A percentile compares a stretch with the other conserved stretches of the same genome.
These are phyloP conservation scores for Saccharomycopsis olivae DNA, from an alignment of 805 yeast genomes.

Conservation along the genomic window DNA sequence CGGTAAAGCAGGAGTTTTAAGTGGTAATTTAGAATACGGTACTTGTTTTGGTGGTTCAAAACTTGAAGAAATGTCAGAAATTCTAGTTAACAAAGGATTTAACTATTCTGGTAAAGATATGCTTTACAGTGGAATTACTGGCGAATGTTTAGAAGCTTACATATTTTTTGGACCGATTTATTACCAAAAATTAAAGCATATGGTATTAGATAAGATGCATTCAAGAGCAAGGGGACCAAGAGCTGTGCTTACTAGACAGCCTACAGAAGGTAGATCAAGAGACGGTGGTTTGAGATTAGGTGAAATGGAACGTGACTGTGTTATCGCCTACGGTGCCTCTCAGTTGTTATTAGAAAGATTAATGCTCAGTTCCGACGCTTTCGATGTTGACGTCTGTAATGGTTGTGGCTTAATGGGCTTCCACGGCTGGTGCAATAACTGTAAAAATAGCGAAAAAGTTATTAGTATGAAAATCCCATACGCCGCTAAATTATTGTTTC, in stretches of 20 bases:
- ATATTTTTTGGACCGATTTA: slow-evolving; percentile 98
- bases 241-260: slow-evolving; percentile 95
- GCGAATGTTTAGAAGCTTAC: slow-evolving; percentile 94
- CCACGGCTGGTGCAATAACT: slow-evolving; percentile 95
- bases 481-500: slow-evolving; percentile 97
- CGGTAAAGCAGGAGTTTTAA: slow-evolving; percentile 95
- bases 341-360: slow-evolving; percentile 86
- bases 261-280: slow-evolving; percentile 97
- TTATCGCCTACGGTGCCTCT: slow-evolving; percentile 97
- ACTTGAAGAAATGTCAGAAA: slow-evolving; percentile 86
- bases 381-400: slow-evolving; percentile 92
- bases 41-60: slow-evolving; percentile 99
- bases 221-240: slow-evolving; percentile 99
- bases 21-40: slow-evolving; percentile 88
- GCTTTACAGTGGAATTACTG: slow-evolving; percentile 95
- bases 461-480: slow-evolving; percentile 95
- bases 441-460: slow-evolving; percentile 78
- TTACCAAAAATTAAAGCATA: slow-evolving; percentile 95
- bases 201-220: slow-evolving; percentile 99
- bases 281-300: slow-evolving; percentile 99
- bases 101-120: slow-evolving; percentile 94
- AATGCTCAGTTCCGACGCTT: slow-evolving; percentile 95
- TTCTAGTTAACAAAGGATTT: slow-evolving; percentile 83
- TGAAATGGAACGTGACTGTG: slow-evolving; percentile 99
- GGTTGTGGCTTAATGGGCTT: slow-evolving; percentile 96